phyloP scores from a whole-genome alignment of 2,329 filamentous ascomycete genomes.

The Pyrenophora tritici-repentis region DNA sequence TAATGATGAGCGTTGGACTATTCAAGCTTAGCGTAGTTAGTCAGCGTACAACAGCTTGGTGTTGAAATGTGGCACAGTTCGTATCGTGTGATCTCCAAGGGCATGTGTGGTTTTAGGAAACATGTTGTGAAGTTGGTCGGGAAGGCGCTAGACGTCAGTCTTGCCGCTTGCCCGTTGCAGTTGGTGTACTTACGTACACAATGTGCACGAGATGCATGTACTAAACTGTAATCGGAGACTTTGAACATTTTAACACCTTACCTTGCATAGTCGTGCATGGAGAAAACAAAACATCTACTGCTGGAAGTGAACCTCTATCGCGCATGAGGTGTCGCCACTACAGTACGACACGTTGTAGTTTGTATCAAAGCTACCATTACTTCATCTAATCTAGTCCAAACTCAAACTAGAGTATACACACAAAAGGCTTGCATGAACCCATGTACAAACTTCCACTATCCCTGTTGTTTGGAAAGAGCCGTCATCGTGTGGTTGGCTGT shows the following conservation, averaged over 20 bases:
- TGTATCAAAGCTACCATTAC: too few relatives aligned
- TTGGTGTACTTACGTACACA: neutral
- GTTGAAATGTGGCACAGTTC: neutral
- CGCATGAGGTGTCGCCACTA: too few relatives aligned
- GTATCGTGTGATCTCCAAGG: constrained; percentile 4
- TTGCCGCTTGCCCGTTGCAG: neutral
- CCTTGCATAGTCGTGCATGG: too few relatives aligned
- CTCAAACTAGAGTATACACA: too few relatives aligned
- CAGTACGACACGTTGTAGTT: too few relatives aligned
- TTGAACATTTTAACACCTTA: neutral
- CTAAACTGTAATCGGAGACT: neutral
- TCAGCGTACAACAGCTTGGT: constrained; percentile 7
- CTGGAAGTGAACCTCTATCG: too few relatives aligned
- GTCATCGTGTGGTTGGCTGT: neutral
- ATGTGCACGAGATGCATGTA: neutral
- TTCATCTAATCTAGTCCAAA: too few relatives aligned
- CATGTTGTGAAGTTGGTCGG: neutral
- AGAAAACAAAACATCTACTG: too few relatives aligned
- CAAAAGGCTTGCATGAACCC: too few relatives aligned
- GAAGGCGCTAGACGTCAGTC: neutral
- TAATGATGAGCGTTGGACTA: constrained; percentile 13
- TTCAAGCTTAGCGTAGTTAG: constrained; percentile 17
- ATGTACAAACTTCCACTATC: too few relatives aligned
- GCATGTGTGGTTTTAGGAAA: neutral
- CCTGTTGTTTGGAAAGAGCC: too few relatives aligned